A percentile compares a stretch with the other conserved stretches of the same genome.
phyloP scores from a whole-genome alignment of 2,329 filamentous ascomycete genomes.

The Claviceps arundinis region DNA sequence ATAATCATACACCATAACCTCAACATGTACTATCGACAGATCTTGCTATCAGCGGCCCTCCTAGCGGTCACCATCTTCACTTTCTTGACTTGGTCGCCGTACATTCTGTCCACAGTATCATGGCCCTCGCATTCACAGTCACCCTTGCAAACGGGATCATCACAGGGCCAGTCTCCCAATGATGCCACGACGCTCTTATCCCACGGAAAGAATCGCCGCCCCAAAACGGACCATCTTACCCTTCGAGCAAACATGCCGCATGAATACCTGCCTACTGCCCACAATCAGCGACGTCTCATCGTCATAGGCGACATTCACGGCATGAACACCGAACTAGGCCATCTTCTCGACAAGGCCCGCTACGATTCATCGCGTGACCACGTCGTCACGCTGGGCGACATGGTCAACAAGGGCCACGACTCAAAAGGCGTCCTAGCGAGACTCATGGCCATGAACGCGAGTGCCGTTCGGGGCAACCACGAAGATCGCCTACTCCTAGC shows the following conservation, averaged over 20 bases:
- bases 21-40: background rate
- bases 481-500: slow-evolving; percentile 74
- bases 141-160: background rate
- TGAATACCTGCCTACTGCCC: slow-evolving; percentile 18
- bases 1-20: too few species aligned
- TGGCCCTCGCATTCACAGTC: background rate
- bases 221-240: slow-evolving; percentile 13
- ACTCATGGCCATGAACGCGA: slow-evolving; percentile 60
- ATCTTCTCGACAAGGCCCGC: slow-evolving; percentile 51
- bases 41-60: background rate
- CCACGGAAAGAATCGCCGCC: background rate
- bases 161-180: background rate
- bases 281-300: slow-evolving; percentile 48
- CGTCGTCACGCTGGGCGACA: slow-evolving; percentile 62
- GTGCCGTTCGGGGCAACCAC: slow-evolving; percentile 81
- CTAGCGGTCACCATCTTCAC: background rate
- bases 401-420: slow-evolving; percentile 79
- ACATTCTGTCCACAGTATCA: background rate
- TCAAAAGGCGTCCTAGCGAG: slow-evolving; percentile 64
- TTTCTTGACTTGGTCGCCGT: background rate
- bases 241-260: slow-evolving; percentile 19
- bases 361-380: slow-evolving; percentile 52
- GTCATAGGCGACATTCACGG: slow-evolving; percentile 91
- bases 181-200: background rate
- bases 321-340: slow-evolving; percentile 53